phyloP scores from a whole-genome alignment of 805 yeast species.

The Myxozyma neotropica region DNA sequence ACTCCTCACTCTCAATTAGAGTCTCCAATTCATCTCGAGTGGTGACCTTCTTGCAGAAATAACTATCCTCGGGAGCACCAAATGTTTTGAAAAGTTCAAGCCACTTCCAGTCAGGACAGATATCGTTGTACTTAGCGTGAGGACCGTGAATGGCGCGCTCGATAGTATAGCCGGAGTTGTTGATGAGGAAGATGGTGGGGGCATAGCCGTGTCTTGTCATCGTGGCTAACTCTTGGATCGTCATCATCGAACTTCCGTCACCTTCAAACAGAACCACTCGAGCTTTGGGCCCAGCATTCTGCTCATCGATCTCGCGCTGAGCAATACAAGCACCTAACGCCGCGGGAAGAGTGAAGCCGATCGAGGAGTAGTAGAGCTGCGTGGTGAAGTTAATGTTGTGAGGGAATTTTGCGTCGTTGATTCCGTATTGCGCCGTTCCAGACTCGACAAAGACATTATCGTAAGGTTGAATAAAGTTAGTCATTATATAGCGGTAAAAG shows the following conservation, averaged over 20 bases:
- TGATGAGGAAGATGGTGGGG: constrained; percentile 73
- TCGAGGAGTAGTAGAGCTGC: constrained; percentile 79
- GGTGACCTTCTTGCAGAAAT: constrained; percentile 27
- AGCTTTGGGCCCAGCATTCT: constrained; percentile 35
- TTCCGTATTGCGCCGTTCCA: constrained; percentile 78
- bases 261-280: constrained; percentile 79
- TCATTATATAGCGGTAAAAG: constrained; percentile 46
- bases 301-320: constrained; percentile 53
- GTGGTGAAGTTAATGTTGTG: constrained; percentile 49
- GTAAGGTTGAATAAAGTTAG: constrained; percentile 54
- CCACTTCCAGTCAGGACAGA: constrained; percentile 84
- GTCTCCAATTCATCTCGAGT: constrained; percentile 34
- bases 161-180: constrained; percentile 87
- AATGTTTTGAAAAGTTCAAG: constrained; percentile 64
- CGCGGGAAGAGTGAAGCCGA: constrained; percentile 87
- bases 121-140: constrained; percentile 74
- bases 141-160: constrained; percentile 87
- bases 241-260: constrained; percentile 95
- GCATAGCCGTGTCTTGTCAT: constrained; percentile 60
- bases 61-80: constrained; percentile 49
- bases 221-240: constrained; percentile 73
- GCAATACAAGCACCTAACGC: constrained; percentile 82
- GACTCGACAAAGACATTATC: constrained; percentile 82
- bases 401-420: constrained; percentile 69
- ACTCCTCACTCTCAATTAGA: constrained; percentile 45